Conservation (phyloP, 768 basidiomycete species). For the Collybia sp. region DNA sequence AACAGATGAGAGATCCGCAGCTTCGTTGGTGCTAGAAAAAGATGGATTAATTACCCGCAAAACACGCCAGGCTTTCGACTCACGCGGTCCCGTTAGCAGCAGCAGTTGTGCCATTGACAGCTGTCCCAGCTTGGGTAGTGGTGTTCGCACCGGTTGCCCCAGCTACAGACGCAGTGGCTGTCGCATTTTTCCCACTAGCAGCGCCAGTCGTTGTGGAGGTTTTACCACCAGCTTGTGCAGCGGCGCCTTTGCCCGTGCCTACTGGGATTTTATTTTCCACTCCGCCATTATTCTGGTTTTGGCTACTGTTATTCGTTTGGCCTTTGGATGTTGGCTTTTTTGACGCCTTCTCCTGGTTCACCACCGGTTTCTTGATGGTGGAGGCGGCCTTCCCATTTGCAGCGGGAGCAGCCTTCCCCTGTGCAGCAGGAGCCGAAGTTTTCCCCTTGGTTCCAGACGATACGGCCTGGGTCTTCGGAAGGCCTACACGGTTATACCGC, state of each 20-base stretch:
- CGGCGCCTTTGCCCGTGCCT: too few species aligned
- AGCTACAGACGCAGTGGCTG: not conserved
- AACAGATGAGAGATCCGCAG: conserved; percentile 19
- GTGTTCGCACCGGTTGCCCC: not conserved
- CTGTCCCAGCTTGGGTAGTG: not conserved
- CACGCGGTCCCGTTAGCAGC: conserved; percentile 14
- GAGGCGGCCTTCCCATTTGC: conserved; percentile 3
- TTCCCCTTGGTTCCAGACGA: not conserved
- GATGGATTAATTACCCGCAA: conserved; percentile 5
- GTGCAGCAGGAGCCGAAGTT: not conserved
- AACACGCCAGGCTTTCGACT: not conserved
- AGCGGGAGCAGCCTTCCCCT: conserved; percentile 1
- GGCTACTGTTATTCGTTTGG: too few species aligned
- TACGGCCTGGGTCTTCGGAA: conserved; percentile 11
- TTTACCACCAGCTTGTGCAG: too few species aligned
- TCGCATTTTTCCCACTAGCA: too few species aligned
- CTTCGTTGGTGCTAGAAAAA: conserved; percentile 3
- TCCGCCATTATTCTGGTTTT: too few species aligned
- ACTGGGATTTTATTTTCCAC: too few species aligned
- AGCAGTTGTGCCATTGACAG: conserved; percentile 1
- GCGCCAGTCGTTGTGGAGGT: too few species aligned
- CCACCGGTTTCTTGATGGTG: not conserved
- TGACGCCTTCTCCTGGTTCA: not conserved
- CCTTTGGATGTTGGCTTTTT: too few species aligned
- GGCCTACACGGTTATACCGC: conserved; percentile 29